These are phyloP conservation scores for Mycosarcoma maydis DNA, from an alignment of 1,284 basidiomycete genomes.

Conservation along the genomic window DNA sequence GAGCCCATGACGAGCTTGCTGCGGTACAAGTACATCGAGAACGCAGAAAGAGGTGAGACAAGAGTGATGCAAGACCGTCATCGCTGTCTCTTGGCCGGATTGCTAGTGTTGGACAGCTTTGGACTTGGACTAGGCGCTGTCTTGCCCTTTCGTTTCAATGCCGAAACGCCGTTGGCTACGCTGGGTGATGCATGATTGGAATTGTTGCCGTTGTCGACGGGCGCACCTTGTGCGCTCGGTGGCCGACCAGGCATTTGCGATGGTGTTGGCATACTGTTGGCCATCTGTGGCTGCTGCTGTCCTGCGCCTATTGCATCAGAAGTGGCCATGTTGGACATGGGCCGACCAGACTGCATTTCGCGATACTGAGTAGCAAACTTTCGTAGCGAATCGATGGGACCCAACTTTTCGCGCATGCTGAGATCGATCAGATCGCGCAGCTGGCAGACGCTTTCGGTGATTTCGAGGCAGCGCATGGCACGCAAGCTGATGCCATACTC, in stretches of 20 bases:
- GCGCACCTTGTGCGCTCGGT: conserved; percentile 31
- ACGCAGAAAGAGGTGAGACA: not conserved
- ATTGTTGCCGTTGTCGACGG: conserved; percentile 15
- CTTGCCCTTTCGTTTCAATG: conserved; percentile 41
- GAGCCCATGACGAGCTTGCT: not conserved
- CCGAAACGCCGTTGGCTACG: conserved; percentile 25
- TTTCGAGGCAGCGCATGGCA: conserved; percentile 60
- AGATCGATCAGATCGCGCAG: conserved; percentile 57
- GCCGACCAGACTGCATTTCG: conserved; percentile 33
- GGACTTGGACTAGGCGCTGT: conserved; percentile 44
- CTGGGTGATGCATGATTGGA: conserved; percentile 37
- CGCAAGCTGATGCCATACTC: conserved; percentile 60
- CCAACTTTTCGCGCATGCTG: conserved; percentile 45
- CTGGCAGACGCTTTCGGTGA: conserved; percentile 59
- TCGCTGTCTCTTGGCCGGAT: conserved; percentile 40
- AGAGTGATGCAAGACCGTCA: conserved; percentile 2
- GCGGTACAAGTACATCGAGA: conserved; percentile 12
- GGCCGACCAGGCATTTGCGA: conserved; percentile 28
- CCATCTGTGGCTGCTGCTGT: conserved; percentile 3
- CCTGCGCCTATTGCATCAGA: conserved; percentile 10
- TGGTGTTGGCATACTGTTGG: conserved; percentile 11
- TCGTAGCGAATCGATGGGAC: conserved; percentile 47
- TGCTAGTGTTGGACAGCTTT: conserved; percentile 26
- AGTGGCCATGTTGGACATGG: conserved; percentile 9
- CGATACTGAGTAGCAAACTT: conserved; percentile 46